Conservation (phyloP, 495 filamentous ascomycete genomes). For the Niebla homalea region DNA sequence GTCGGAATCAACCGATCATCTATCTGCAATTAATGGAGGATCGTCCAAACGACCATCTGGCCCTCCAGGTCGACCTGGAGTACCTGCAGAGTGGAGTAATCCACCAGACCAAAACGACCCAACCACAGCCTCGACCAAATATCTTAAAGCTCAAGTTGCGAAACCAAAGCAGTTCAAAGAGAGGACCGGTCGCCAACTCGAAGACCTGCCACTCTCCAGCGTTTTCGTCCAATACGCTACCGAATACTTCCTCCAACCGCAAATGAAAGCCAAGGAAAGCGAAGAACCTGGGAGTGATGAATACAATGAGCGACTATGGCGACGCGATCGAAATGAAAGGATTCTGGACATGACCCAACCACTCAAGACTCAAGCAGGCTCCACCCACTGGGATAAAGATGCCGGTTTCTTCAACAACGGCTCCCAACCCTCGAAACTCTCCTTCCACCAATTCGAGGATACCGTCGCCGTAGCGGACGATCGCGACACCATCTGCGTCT, state of each 20-base stretch:
- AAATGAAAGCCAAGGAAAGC: constrained; percentile 92
- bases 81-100: constrained; percentile 55
- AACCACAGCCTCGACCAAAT: constrained; percentile 49
- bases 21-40: constrained; percentile 12
- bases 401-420: constrained; percentile 70
- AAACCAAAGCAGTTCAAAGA: constrained; percentile 58
- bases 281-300: constrained; percentile 96
- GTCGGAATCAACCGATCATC: constrained; percentile 21
- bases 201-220: constrained; percentile 61
- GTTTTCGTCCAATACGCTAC: constrained; percentile 90
- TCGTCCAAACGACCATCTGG: constrained; percentile 23
- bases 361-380: constrained; percentile 74
- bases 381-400: constrained; percentile 68
- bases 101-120: constrained; percentile 73
- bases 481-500: constrained; percentile 72
- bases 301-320: constrained; percentile 91
- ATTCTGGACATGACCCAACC: constrained; percentile 87
- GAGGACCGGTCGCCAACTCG: constrained; percentile 38
- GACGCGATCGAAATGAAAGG: constrained; percentile 79
- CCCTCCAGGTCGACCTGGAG: constrained; percentile 38
- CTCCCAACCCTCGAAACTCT: constrained; percentile 79
- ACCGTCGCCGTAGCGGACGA: constrained; percentile 92
- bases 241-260: constrained; percentile 97
- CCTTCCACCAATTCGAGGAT: constrained; percentile 95
- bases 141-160: constrained; percentile 64